Percentiles rank a stretch among this genome's conserved stretches.
Conservation (phyloP, 306 rosid species). For the Mimosa pudica region DNA sequence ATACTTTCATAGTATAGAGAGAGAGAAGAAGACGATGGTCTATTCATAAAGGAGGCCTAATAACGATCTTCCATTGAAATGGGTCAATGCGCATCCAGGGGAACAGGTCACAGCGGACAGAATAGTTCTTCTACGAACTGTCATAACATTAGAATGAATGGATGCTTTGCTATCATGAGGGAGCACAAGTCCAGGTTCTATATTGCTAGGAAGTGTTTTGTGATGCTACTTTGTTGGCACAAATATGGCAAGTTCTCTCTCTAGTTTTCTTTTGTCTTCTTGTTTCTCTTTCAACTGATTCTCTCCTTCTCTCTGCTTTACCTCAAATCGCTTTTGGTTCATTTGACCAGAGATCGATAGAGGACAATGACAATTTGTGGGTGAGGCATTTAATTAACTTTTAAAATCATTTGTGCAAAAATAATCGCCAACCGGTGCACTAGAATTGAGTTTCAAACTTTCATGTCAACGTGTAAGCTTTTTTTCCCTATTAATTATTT, state of each 20-base stretch:
- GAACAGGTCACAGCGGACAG: conserved; percentile 25
- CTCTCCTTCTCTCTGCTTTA: background rate
- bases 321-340: background rate
- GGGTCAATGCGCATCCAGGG: conserved; percentile 41
- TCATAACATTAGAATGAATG: conserved; percentile 19
- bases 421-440: background rate
- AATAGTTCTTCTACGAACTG: conserved; percentile 5
- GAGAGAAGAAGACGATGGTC: background rate
- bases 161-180: conserved; percentile 37
- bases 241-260: conserved; percentile 31
- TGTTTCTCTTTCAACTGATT: background rate
- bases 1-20: background rate
- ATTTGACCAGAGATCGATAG: background rate
- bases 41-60: background rate
- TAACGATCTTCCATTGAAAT: conserved; percentile 22
- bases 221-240: conserved; percentile 32
- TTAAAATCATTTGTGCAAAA: background rate
- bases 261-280: background rate
- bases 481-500: too few relatives aligned
- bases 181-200: conserved; percentile 47
- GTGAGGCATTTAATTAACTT: background rate
- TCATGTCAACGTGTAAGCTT: too few relatives aligned
- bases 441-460: conserved; percentile 23
- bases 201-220: conserved; percentile 46
- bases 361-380: conserved; percentile 1